Evolutionary conservation across 495 filamentous ascomycete genomes (phyloP).

Genomic region (Talaromyces stipitatus): DNA sequence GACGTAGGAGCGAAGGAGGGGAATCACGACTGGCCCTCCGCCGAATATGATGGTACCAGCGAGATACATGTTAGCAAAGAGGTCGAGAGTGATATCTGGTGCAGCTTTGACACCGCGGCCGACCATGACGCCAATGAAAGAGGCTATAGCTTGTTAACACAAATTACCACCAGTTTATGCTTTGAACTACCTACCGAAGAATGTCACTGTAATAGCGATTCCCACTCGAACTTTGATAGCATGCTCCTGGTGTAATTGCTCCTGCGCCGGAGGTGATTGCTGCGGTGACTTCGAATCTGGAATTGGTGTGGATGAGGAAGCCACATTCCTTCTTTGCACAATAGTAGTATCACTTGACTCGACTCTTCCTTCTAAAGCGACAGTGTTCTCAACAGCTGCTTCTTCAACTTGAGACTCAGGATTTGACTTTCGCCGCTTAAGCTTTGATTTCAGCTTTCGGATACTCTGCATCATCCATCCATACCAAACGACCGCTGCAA

Average conservation of each 20-base stretch:
- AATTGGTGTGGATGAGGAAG: not conserved
- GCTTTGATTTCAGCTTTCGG: not conserved
- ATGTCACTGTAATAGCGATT: constrained; percentile 36
- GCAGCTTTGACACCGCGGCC: constrained; percentile 37
- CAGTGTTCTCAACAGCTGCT: not conserved
- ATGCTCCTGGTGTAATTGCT: not conserved
- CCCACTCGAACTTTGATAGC: constrained; percentile 25
- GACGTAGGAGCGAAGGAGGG: constrained; percentile 69
- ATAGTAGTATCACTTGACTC: not conserved
- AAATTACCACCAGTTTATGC: too few relatives aligned
- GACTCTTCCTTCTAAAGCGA: not conserved
- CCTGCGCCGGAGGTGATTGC: not conserved
- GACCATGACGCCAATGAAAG: constrained; percentile 56
- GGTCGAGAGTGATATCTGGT: constrained; percentile 43
- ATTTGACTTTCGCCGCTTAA: not conserved
- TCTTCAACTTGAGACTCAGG: not conserved
- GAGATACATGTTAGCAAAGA: constrained; percentile 78
- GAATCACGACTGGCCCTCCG: constrained; percentile 80
- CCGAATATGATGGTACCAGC: constrained; percentile 89
- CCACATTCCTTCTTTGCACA: constrained; percentile 1
- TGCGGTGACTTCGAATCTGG: not conserved
- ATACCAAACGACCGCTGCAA: constrained; percentile 54
- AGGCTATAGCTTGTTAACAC: constrained; percentile 17
- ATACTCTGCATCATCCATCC: constrained; percentile 28
- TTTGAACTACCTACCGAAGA: constrained; percentile 37